These are phyloP conservation scores for Pleurostoma richardsiae DNA, from an alignment of 2,329 filamentous ascomycete genomes.

Conservation along the genomic window DNA sequence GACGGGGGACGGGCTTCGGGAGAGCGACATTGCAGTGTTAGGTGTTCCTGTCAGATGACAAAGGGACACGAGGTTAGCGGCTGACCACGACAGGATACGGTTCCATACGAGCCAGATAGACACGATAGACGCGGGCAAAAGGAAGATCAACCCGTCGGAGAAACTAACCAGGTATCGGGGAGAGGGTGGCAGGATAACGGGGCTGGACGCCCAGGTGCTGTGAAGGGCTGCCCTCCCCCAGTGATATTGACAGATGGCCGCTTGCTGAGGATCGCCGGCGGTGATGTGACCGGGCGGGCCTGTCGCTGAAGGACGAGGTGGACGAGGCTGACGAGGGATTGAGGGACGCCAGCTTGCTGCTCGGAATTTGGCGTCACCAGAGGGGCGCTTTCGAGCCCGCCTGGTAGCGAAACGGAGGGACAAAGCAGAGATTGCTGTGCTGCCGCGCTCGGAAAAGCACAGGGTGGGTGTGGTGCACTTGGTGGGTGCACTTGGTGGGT, in stretches of 20 bases:
- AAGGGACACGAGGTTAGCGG: not conserved
- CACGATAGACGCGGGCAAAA: not conserved
- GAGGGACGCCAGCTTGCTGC: constrained; percentile 45
- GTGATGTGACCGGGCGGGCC: constrained; percentile 41
- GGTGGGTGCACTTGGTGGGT: not conserved
- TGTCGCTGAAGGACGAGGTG: constrained; percentile 45
- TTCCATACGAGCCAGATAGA: not conserved
- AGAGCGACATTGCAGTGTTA: constrained; percentile 68
- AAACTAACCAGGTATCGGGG: constrained; percentile 52
- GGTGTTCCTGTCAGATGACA: constrained; percentile 42
- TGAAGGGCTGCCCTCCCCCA: constrained; percentile 21
- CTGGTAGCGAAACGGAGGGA: constrained; percentile 9
- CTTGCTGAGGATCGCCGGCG: constrained; percentile 43
- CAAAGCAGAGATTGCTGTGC: not conserved
- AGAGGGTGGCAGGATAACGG: constrained; percentile 34
- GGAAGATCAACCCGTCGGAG: not conserved
- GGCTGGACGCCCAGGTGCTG: constrained; percentile 32
- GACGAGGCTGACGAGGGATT: constrained; percentile 42
- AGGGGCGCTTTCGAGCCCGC: constrained; percentile 12
- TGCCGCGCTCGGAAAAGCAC: constrained; percentile 3
- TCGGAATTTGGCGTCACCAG: constrained; percentile 15
- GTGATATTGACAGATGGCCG: constrained; percentile 23
- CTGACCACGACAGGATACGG: not conserved
- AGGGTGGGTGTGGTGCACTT: not conserved
- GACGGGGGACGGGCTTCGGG: constrained; percentile 80